phyloP scores from a whole-genome alignment of 768 basidiomycete species.

The Brasilioporus rufonigricans region DNA sequence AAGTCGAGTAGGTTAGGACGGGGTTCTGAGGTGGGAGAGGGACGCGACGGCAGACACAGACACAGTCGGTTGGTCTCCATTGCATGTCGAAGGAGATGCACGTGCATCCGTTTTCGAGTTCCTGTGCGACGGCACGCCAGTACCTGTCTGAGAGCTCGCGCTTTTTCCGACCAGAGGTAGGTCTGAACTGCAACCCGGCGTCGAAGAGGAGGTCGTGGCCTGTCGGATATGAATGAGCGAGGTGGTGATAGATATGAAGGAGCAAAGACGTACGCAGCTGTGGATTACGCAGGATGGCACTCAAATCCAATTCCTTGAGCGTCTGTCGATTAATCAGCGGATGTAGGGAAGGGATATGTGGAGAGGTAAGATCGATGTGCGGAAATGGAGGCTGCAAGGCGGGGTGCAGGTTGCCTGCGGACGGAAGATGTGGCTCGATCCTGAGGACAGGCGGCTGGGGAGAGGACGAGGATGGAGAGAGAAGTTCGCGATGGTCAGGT shows the following conservation, averaged over 20 bases:
- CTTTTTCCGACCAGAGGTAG: constrained; percentile 72
- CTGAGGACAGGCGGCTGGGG: constrained; percentile 18
- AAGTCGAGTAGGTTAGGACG: constrained; percentile 43
- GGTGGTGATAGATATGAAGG: not conserved
- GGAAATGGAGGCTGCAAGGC: constrained; percentile 30
- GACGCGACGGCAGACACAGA: constrained; percentile 54
- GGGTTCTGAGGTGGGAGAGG: constrained; percentile 41
- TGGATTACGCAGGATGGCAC: constrained; percentile 83
- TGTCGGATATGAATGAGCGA: constrained; percentile 28
- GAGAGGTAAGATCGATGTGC: constrained; percentile 41
- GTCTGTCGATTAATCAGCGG: constrained; percentile 84
- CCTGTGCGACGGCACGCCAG: constrained; percentile 78
- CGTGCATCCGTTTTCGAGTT: constrained; percentile 80
- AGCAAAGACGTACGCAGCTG: constrained; percentile 71
- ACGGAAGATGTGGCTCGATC: constrained; percentile 25
- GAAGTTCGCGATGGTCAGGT: constrained; percentile 29
- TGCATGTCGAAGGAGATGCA: constrained; percentile 72
- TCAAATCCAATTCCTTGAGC: constrained; percentile 80
- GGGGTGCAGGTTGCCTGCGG: constrained; percentile 25
- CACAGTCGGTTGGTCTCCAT: constrained; percentile 51
- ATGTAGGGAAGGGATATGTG: constrained; percentile 63
- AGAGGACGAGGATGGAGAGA: constrained; percentile 27
- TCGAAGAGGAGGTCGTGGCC: constrained; percentile 92
- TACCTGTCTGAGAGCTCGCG: constrained; percentile 73
- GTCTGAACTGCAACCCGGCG: constrained; percentile 77